These are phyloP conservation scores for Pholiota conissans DNA, from an alignment of 768 basidiomycete genomes.

Conservation along the genomic window DNA sequence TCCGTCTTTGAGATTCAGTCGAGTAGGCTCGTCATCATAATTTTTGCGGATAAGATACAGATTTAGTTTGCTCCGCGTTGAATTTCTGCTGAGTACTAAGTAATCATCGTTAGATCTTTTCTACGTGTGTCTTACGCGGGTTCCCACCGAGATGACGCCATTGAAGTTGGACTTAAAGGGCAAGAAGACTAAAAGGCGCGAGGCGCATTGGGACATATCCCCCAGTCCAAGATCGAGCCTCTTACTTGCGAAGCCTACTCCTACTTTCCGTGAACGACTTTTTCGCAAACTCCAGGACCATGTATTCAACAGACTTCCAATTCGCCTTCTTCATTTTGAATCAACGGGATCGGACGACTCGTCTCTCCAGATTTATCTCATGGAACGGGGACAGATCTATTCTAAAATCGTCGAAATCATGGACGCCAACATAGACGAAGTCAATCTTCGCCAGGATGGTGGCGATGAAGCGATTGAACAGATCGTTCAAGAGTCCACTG, in stretches of 20 bases:
- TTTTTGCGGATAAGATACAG: no score
- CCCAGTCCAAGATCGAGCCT: neutral
- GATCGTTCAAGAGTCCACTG: neutral
- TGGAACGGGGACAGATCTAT: neutral
- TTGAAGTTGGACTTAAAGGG: no score
- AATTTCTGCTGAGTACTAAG: no score
- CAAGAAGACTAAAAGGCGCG: no score
- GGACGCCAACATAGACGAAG: neutral
- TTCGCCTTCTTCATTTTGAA: neutral
- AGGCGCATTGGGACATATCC: no score
- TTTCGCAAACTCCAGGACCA: neutral
- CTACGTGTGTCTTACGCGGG: no score
- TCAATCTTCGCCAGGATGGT: neutral
- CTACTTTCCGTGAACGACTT: neutral
- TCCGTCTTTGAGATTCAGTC: no score
- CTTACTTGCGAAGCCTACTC: neutral
- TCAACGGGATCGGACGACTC: neutral
- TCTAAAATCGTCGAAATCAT: neutral
- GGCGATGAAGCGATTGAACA: neutral
- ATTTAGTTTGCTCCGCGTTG: no score
- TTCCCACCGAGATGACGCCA: no score
- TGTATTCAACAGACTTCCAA: neutral
- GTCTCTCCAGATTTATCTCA: neutral
- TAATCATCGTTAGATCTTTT: no score
- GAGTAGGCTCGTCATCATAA: no score